A percentile compares a stretch with the other conserved stretches of the same genome.
These are phyloP conservation scores for Zopfochytrium polystomum DNA, from an alignment of 371 early-diverging fungal species.

Conservation along the genomic window DNA sequence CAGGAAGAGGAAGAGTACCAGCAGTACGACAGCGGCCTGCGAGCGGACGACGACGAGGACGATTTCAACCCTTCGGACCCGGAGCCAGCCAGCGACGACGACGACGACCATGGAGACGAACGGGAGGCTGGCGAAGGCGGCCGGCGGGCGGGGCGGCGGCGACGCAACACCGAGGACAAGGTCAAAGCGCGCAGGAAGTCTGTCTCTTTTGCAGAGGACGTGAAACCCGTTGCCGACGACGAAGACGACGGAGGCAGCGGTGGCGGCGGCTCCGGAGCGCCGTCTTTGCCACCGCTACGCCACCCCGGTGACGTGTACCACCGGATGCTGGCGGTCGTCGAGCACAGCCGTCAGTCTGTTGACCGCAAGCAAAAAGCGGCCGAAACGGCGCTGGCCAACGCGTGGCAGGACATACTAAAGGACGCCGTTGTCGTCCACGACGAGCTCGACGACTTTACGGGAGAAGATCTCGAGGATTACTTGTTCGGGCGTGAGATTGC, in stretches of 20 bases:
- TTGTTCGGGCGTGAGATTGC: conserved; percentile 33
- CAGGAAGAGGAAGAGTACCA: conserved; percentile 31
- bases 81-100: conserved; percentile 5
- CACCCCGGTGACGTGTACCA: neutral
- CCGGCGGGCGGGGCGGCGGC: too few relatives aligned
- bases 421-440: conserved; percentile 17
- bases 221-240: neutral
- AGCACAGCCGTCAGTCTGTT: neutral
- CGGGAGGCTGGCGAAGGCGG: neutral
- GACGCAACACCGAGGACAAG: conserved; percentile 13
- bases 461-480: conserved; percentile 29
- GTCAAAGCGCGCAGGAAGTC: conserved; percentile 12
- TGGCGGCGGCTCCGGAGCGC: neutral
- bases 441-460: conserved; percentile 2
- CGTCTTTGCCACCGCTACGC: neutral
- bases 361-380: neutral
- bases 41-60: conserved; percentile 37
- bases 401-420: conserved; percentile 14
- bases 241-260: too few relatives aligned
- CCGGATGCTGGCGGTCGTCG: neutral
- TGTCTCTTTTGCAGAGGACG: conserved; percentile 2
- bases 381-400: neutral
- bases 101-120: conserved; percentile 3
- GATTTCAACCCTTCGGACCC: conserved; percentile 19
- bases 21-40: conserved; percentile 28